Percentiles rank a stretch among this genome's conserved stretches.
phyloP scores from a whole-genome alignment of 305 asterid species.

The Coffea humblotiana region DNA sequence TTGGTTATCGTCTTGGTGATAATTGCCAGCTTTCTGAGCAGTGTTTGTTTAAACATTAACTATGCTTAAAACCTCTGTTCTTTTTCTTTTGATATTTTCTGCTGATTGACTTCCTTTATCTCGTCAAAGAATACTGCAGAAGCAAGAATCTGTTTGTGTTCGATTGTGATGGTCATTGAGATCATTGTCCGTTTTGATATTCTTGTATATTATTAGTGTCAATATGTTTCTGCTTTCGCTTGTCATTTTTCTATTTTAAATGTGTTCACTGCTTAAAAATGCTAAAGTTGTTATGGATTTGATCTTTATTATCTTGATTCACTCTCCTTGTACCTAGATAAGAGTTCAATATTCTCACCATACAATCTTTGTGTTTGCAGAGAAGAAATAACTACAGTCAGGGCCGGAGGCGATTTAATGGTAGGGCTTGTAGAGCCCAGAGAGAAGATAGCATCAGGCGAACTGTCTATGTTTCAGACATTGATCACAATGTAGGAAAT shows the following conservation, averaged over 20 bases:
- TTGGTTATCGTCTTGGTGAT: background rate
- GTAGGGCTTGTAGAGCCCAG: conserved; percentile 77
- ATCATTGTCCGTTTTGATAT: background rate
- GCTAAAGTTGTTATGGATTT: background rate
- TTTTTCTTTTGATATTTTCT: background rate
- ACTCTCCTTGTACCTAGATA: background rate
- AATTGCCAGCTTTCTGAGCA: background rate
- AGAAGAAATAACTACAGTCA: conserved; percentile 59
- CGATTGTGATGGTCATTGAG: background rate
- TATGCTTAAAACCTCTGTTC: background rate
- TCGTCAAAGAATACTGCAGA: background rate
- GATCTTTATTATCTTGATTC: background rate
- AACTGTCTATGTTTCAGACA: conserved; percentile 91
- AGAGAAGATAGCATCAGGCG: conserved; percentile 91
- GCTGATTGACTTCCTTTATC: background rate
- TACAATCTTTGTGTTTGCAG: conserved; percentile 38
- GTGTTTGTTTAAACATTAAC: background rate
- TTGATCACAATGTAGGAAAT: conserved; percentile 72
- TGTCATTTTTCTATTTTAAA: background rate
- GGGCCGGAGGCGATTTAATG: conserved; percentile 63
- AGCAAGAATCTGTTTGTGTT: background rate
- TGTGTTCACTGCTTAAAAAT: background rate
- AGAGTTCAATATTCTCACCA: background rate
- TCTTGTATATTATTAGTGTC: background rate
- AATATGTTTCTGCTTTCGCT: background rate